A percentile compares a stretch with the other conserved stretches of the same genome.
These are phyloP conservation scores for Solanum neorickii DNA, from an alignment of 257 asterid species.

Conservation along the genomic window DNA sequence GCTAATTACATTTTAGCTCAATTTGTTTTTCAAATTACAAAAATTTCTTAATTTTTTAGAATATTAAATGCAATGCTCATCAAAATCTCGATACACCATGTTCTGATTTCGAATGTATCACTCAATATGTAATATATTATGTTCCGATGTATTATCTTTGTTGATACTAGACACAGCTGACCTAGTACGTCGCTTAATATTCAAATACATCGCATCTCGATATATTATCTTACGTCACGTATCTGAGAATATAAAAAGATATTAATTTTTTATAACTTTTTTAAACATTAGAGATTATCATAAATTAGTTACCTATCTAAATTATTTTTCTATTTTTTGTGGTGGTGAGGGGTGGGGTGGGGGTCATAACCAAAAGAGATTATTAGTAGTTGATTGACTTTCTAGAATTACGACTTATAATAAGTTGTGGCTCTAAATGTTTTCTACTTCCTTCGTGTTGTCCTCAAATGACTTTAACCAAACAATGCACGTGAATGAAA, in stretches of 20 bases:
- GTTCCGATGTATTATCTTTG: too few relatives aligned
- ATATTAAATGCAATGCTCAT: too few relatives aligned
- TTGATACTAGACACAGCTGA: not conserved
- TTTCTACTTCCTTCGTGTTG: too few relatives aligned
- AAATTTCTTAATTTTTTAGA: too few relatives aligned
- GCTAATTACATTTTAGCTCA: too few relatives aligned
- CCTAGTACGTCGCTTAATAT: too few relatives aligned
- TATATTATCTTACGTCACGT: not conserved
- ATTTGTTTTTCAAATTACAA: too few relatives aligned
- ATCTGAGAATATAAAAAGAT: not conserved
- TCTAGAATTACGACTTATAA: not conserved
- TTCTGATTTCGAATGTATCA: too few relatives aligned
- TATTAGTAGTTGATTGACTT: not conserved
- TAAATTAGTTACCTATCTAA: too few relatives aligned
- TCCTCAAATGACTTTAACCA: not conserved
- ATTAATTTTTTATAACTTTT: too few relatives aligned
- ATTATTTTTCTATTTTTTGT: too few relatives aligned
- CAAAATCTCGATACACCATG: not conserved
- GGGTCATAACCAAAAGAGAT: not conserved
- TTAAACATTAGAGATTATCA: too few relatives aligned
- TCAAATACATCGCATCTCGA: accelerated
- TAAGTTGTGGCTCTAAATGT: not conserved
- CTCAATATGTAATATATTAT: not conserved
- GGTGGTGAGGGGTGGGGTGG: not conserved
- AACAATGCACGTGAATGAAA: not conserved